Evolutionary conservation across 176 grass and related monocot genomes (phyloP), one percentile per base, ranked within the genome.

Genomic region (Ensete glaucum): DNA sequence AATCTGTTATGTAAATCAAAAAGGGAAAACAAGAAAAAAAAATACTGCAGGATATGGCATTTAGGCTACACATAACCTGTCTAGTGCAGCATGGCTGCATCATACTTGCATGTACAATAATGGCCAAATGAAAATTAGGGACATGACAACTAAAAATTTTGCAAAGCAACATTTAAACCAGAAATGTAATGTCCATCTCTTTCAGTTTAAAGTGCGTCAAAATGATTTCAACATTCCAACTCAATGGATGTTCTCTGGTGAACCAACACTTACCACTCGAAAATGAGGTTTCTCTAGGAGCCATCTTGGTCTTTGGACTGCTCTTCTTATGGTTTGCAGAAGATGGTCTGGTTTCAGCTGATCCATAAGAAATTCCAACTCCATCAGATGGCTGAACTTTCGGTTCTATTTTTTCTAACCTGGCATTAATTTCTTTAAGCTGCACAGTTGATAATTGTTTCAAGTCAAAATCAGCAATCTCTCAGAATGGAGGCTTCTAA

Each of bases 401-500:
- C 72, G 94, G 94, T 70, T 97, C 88, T 83, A 93, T 88, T 79
- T 68, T 93, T 76, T 97, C 88, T 27, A 60, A 71, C 76, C 81
- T 96, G 82, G 92, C 78, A 97, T 87, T 93, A 85, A 97, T 97
- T 77, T 97, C 93, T 80, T 92, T 97, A 68, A 97, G 79, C 93
- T 97, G 87, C 63, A 67, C 15, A 12, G 43, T 67, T 17, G 43
- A 67, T 48, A 67, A 67, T 34, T 15, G 26, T 67, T 67, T 70
- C 17, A 50, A 51, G 8, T 8, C 2, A 70, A 70, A 8, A 49
- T 51, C 34, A 11, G 22, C 21, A 48, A 50, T 20, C 17, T 50
- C 17, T 11, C 50, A 70, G 8, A 48, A 70, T 49, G 50, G 48
- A 10, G 49, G 5, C 63, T 25, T 65, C 23, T 65, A 9, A 14